Evolutionary conservation across 805 yeast species (phyloP), one percentile per base, ranked within the genome.

Genomic region (Huiozyma naganishii): DNA sequence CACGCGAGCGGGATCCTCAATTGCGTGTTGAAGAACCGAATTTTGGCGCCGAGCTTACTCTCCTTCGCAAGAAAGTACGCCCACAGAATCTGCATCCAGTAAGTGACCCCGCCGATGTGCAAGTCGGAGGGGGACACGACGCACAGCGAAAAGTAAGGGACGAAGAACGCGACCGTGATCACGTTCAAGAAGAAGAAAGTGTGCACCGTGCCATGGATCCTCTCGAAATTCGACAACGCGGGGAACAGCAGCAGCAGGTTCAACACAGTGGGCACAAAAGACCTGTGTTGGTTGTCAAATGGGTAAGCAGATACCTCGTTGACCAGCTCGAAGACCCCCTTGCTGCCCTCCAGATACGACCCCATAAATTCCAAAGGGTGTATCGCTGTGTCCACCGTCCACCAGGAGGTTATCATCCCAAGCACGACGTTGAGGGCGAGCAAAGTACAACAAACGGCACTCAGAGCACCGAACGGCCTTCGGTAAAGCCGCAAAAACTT

Each of bases 11-110:
- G 29, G 6, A 41, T 28, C 23, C 38, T 33, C 35, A 10, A n/a
- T 8, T n/a, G 5, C 8, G 34, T 35, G 29, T 13, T 28, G 27
- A 30, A 36, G 6, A 41, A 6, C 27, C 36, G 29, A 4, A 41
- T 6, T 27, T 27, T 17, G 7, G 36, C 36, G 12, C 43, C 43
- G 27, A 41, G 32, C 13, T 36, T 35, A 27, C 43, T 41, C 29
- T 41, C 43, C 7, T 29, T 29, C 11, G 36, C 36, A 32, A 41
- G 27, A 13, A 42, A 34, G 27, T 38, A 42, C 4, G 41, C 37
- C 37, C 41, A 37, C 30, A 42, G 23, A 11, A 38, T 13, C 12
- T 9, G 29, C 35, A 33, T 42, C 38, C 41, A 42, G 23, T 30
- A n/a, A 34, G 28, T 17, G 12, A 42, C 10, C 29, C 45, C 45